Percentiles rank a stretch among this genome's conserved stretches.
These are phyloP conservation scores for Cladorrhinum sp. DNA, from an alignment of 2,329 filamentous ascomycete species.

Conservation along the genomic window DNA sequence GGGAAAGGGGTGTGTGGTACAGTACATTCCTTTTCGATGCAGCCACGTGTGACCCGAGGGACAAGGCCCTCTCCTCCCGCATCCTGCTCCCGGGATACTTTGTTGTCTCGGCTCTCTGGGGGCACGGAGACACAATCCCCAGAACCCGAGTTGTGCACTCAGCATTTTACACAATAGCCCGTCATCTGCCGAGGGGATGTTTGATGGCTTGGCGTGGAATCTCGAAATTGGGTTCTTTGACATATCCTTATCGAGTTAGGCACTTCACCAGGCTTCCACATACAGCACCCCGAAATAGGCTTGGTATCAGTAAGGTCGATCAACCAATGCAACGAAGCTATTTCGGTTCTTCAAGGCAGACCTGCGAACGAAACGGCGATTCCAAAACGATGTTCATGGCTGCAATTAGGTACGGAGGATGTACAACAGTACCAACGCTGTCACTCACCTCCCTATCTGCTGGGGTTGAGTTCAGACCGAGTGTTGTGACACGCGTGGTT, in stretches of 20 bases:
- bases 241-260: conserved; percentile 4
- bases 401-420: neutral
- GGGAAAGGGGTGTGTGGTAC: conserved; percentile 1
- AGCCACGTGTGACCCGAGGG: conserved; percentile 20
- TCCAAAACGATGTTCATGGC: neutral
- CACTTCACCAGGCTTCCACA: conserved; percentile 4
- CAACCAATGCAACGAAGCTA: neutral
- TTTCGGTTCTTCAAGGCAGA: neutral
- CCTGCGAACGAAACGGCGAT: neutral
- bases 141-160: neutral
- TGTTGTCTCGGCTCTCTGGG: conserved; percentile 10
- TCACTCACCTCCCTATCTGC: neutral
- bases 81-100: conserved; percentile 1
- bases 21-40: neutral
- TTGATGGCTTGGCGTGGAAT: conserved; percentile 1
- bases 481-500: neutral
- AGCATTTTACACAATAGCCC: neutral
- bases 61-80: neutral
- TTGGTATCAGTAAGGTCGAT: neutral
- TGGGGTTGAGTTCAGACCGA: neutral
- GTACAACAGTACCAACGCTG: neutral
- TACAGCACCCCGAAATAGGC: neutral
- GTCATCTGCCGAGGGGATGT: neutral
- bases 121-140: neutral
- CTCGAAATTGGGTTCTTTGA: neutral